Conservation (phyloP, 257 asterid species). For the Penstemon newberryi region DNA sequence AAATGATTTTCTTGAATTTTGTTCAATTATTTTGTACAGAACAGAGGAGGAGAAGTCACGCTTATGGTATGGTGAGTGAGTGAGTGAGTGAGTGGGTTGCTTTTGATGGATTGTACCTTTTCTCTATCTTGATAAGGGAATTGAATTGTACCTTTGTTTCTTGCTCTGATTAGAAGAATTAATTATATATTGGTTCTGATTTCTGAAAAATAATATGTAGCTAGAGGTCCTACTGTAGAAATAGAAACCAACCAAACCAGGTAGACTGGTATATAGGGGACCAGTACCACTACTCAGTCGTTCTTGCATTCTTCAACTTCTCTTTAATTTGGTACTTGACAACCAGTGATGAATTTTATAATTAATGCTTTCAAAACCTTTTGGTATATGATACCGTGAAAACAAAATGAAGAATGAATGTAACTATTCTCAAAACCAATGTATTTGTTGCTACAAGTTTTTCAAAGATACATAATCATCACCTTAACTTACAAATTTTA, state of each 20-base stretch:
- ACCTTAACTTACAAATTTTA: no score
- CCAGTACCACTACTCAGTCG: not conserved
- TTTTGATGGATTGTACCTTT: not conserved
- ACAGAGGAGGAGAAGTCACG: not conserved
- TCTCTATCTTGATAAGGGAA: not conserved
- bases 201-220: not conserved
- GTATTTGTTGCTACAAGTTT: no score
- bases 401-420: no score
- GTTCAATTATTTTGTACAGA: not conserved
- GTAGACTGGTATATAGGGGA: not conserved
- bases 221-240: not conserved
- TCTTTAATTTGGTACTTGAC: no score
- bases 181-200: not conserved
- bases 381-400: no score
- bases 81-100: not conserved
- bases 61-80: not conserved
- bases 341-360: no score
- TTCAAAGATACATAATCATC: no score
- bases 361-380: no score
- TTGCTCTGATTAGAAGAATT: not conserved
- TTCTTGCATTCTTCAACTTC: no score
- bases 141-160: constrained; percentile 1
- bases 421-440: no score
- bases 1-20: not conserved
- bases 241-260: not conserved